Evolutionary conservation across 2,329 filamentous ascomycete species (phyloP), one percentile per base, ranked within the genome.

Genomic region (Triangularia verruculosa): DNA sequence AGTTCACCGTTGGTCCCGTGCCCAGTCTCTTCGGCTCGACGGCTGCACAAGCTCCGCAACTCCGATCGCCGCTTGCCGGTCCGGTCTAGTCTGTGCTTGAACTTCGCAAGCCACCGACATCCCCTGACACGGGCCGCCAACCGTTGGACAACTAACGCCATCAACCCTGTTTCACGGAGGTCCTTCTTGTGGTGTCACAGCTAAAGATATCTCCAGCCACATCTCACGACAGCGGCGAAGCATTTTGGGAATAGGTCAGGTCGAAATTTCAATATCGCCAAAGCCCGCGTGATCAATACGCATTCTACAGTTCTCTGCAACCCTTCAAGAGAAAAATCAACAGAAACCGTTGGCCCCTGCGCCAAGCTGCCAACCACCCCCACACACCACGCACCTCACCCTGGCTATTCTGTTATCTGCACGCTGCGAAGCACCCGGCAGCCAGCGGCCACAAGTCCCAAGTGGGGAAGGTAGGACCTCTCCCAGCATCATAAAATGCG

Each of bases 391-490:
- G 4, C 51, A 17, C 51, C 25, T 11, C n/a, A 54, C 25, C 51
- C 51, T 25, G 25, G 15, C 51, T 5, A 2, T 15, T 25, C 51
- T 17, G 25, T 25, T 25, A 54, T 39, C 34, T 52, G n/a, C n/a
- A n/a, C n/a, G n/a, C 47, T 24, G 25, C 57, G 8, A 27, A 47
- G 15, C 30, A 25, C 12, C 24, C 8, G 22, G 34, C 34, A 59
- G 25, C 57, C 22, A 39, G 57, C 57, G 34, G 57, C 43, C 22
- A 59, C n/a, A 27, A 52, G 25, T 52, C 56, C 57, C 57, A 52
- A 59, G 57, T 52, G 57, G 34, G 57, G 39, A 27, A 30, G 34
- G 24, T 59, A 47, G 34, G 34, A 39, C 12, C 27, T 28, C 5
- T 28, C 15, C 11, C 3, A n/a, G 34, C 13, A n/a, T n/a, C n/a